These are phyloP conservation scores for Apiospora kogelbergensis DNA, from an alignment of 2,329 filamentous ascomycete species.

Conservation along the genomic window DNA sequence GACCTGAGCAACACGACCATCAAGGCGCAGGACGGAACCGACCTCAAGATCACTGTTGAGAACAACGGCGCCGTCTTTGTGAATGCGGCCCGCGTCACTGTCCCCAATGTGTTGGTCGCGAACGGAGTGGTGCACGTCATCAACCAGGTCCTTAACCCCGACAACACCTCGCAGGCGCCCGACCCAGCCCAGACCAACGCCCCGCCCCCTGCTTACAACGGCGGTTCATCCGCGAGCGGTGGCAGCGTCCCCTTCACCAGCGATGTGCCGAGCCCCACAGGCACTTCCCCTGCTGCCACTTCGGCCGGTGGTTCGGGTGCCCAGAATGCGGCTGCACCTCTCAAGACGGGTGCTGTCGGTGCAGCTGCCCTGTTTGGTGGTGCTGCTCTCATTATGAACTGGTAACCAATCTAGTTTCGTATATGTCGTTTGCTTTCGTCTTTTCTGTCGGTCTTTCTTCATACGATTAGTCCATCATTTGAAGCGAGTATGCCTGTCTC, in stretches of 20 bases:
- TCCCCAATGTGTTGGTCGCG: constrained; percentile 47
- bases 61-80: constrained; percentile 42
- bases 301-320: constrained; percentile 29
- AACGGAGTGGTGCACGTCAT: constrained; percentile 61
- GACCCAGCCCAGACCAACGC: constrained; percentile 43
- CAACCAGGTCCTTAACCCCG: constrained; percentile 60
- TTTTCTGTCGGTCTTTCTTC: neutral
- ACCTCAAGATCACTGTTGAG: constrained; percentile 42
- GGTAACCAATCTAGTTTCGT: constrained; percentile 11
- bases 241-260: constrained; percentile 53
- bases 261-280: constrained; percentile 47
- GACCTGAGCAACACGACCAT: constrained; percentile 31
- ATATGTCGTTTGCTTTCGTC: neutral
- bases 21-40: constrained; percentile 45
- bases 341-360: constrained; percentile 39
- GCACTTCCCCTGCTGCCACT: constrained; percentile 33
- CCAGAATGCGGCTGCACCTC: constrained; percentile 25
- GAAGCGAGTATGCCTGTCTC: neutral
- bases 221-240: constrained; percentile 47
- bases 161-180: constrained; percentile 44
- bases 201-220: constrained; percentile 49
- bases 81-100: constrained; percentile 50
- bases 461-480: neutral
- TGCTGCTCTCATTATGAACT: constrained; percentile 22
- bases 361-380: constrained; percentile 29